A percentile compares a stretch with the other conserved stretches of the same genome.
Conservation (phyloP, 164 flowering plant genomes). For the Aristolochia californica region DNA sequence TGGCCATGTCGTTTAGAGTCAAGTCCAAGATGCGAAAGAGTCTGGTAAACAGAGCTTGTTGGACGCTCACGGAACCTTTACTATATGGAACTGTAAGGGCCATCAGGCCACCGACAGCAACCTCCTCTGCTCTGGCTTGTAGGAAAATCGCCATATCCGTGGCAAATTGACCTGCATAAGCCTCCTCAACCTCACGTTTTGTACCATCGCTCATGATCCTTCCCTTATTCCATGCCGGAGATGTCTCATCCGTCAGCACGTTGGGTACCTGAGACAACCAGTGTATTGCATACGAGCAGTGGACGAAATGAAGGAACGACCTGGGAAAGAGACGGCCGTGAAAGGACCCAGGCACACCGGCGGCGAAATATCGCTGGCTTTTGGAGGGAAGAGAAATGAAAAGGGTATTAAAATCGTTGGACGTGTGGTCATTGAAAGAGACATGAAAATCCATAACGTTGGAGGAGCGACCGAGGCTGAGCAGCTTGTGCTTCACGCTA, state of each 20-base stretch:
- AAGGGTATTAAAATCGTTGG: constrained; percentile 25
- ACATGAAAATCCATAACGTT: constrained; percentile 15
- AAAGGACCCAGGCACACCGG: constrained; percentile 27
- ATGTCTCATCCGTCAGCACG: constrained; percentile 6
- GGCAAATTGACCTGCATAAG: constrained; percentile 13
- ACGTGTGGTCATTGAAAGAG: constrained; percentile 15
- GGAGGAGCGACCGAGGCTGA: neutral
- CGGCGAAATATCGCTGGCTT: constrained; percentile 12
- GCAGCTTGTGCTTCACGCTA: no score
- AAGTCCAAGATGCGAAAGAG: neutral
- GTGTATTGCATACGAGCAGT: constrained; percentile 19
- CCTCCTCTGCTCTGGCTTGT: constrained; percentile 12
- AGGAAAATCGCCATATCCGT: constrained; percentile 14
- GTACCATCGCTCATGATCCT: constrained; percentile 10
- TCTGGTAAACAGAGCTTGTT: neutral
- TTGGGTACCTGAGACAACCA: constrained; percentile 23
- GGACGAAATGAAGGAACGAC: constrained; percentile 14
- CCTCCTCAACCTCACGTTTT: constrained; percentile 7
- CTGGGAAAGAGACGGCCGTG: constrained; percentile 20
- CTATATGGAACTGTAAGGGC: neutral
- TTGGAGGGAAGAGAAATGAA: constrained; percentile 11
- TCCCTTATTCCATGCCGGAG: constrained; percentile 18
- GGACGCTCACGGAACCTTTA: neutral
- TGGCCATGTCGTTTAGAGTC: constrained; percentile 2
- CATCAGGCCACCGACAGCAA: constrained; percentile 16